Percentiles rank a stretch among this genome's conserved stretches.
These are phyloP conservation scores for Paecilomyces sp. DNA, from an alignment of 2,329 filamentous ascomycete species.

Conservation along the genomic window DNA sequence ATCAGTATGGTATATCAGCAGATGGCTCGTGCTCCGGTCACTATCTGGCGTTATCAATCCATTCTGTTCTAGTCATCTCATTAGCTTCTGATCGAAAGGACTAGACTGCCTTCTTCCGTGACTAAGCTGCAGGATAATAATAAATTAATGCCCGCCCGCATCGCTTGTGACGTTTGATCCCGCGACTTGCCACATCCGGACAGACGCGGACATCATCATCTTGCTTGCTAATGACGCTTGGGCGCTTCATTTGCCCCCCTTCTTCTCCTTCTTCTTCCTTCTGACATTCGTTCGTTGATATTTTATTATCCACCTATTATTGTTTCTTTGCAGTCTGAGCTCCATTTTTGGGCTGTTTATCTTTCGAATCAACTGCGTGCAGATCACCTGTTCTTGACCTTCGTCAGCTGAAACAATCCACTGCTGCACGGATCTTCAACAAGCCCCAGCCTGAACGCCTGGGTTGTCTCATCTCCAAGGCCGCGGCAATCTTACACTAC, in stretches of 20 bases:
- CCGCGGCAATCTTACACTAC: neutral
- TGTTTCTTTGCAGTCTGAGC: neutral
- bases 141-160: neutral
- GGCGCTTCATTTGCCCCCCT: slow-evolving; percentile 4
- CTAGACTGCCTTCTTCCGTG: neutral
- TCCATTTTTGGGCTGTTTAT: neutral
- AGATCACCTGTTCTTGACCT: neutral
- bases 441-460: slow-evolving; percentile 1
- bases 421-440: slow-evolving; percentile 5
- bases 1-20: neutral
- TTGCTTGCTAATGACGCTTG: neutral
- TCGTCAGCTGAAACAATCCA: slow-evolving; percentile 7
- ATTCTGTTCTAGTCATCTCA: neutral
- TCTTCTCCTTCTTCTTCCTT: slow-evolving; percentile 5
- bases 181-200: neutral
- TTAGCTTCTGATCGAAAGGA: slow-evolving; percentile 10
- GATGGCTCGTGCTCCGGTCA: slow-evolving; percentile 2
- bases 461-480: neutral
- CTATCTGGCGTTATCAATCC: neutral
- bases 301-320: neutral
- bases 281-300: neutral
- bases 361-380: neutral
- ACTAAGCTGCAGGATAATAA: neutral
- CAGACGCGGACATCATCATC: neutral
- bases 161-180: neutral